Evolutionary conservation across 345 rosid species (phyloP).

Genomic region (Alliaria petiolata): DNA sequence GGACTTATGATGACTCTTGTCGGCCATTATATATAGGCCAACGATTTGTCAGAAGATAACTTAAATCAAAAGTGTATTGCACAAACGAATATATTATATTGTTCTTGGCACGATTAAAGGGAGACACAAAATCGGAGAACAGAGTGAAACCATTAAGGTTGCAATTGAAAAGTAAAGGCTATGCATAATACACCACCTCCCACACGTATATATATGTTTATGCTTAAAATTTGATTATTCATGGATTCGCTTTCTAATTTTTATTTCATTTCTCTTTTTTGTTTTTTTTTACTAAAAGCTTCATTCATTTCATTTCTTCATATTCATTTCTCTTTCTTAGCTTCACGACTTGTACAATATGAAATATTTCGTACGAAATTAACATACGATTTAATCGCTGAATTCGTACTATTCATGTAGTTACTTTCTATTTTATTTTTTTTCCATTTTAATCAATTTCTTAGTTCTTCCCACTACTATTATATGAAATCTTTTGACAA

Average conservation of each 20-base stretch:
- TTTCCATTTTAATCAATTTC: no score
- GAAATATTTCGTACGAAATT: neutral
- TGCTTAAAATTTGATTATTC: neutral
- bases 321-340: neutral
- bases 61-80: slow-evolving; percentile 23
- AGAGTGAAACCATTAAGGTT: slow-evolving; percentile 16
- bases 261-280: neutral
- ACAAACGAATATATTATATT: slow-evolving; percentile 20
- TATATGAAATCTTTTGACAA: neutral
- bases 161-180: slow-evolving; percentile 3
- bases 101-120: slow-evolving; percentile 28
- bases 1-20: slow-evolving; percentile 31
- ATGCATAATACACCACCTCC: slow-evolving; percentile 8
- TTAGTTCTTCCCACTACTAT: neutral
- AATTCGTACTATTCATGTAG: no score
- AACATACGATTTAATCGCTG: neutral
- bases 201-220: neutral
- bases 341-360: neutral
- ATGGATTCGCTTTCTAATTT: slow-evolving; percentile 4
- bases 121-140: slow-evolving; percentile 19
- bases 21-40: slow-evolving; percentile 31
- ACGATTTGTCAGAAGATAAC: slow-evolving; percentile 24
- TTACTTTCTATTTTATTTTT: no score
- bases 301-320: no score
- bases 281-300: no score